Evolutionary conservation across 805 yeast genomes (phyloP), one percentile per base, ranked within the genome.

Genomic region (Blastobotrys americana): DNA sequence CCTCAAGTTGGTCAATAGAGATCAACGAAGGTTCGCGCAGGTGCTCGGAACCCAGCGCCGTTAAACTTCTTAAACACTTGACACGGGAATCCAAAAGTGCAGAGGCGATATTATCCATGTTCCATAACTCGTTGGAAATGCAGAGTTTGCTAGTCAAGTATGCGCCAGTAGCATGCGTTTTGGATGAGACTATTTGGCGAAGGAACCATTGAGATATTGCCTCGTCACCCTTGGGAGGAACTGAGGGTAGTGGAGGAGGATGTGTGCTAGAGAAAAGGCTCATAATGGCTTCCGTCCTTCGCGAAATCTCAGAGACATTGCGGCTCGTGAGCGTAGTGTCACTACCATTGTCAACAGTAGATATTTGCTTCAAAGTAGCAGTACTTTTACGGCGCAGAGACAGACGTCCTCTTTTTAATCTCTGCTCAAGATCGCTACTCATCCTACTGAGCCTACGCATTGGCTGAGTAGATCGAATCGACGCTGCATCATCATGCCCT

Each of bases 121-220:
- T 15, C 52, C 52, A 49, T 15, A 46, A 20, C n/a, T 43, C 45
- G 17, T 38, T 28, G 13, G 52, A 10, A 15, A 49, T 10, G 18
- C 37, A 44, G 16, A 49, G 34, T 16, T 34, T 31, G 6, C 34
- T 27, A 5, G 43, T 27, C 21, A 49, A 28, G 34, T 25, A 43
- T 6, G 44, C 46, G 5, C 52, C 52, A 9, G 33, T 18, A 5
- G 45, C 35, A 22, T 34, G 21, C 18, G 46, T 8, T 16, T 40
- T 42, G 16, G 47, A 38, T 8, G 21, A 16, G 3, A 49, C 10
- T 10, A 49, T 36, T 16, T 38, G 49, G 15, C 39, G 43, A 23
- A 49, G 44, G 34, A 49, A 46, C 52, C 52, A 49, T 27, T 37
- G 35, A 4, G 52, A 39, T 6, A 35, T 27, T 5, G 34, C 38